Conservation (phyloP, 75 land plant species). For the Pinus albicaulis region DNA sequence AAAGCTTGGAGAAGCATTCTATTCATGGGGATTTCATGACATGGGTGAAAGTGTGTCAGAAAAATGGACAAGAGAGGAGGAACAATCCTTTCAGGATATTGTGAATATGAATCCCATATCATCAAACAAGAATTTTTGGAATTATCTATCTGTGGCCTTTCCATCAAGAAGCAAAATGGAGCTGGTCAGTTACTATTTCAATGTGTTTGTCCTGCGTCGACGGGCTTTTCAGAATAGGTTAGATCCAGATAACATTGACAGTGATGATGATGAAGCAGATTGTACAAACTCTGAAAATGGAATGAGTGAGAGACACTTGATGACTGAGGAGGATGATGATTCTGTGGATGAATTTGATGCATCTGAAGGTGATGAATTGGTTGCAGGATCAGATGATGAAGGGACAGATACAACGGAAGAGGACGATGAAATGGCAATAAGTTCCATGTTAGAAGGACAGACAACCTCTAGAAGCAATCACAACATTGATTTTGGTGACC, state of each 20-base stretch:
- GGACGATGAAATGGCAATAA: constrained; percentile 8
- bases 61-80: constrained; percentile 65
- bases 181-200: constrained; percentile 81
- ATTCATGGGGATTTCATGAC: constrained; percentile 47
- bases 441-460: constrained; percentile 5
- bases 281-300: constrained; percentile 36
- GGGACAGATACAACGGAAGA: constrained; percentile 4
- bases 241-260: constrained; percentile 44
- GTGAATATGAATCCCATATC: constrained; percentile 61
- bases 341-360: constrained; percentile 34
- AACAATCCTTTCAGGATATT: constrained; percentile 43
- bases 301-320: constrained; percentile 13
- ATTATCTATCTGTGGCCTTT: constrained; percentile 35
- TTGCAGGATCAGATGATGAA: constrained; percentile 9
- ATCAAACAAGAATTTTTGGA: constrained; percentile 63
- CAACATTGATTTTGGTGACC: background rate
- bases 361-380: constrained; percentile 6
- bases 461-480: background rate
- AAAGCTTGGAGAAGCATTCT: constrained; percentile 47
- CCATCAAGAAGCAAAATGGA: constrained; percentile 46
- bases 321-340: constrained; percentile 43
- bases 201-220: constrained; percentile 75
- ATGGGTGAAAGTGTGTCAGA: constrained; percentile 70
- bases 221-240: constrained; percentile 70
- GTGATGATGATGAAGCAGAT: constrained; percentile 70